Percentiles rank a stretch among this genome's conserved stretches.
These are phyloP conservation scores for Ilex paraguariensis DNA, from an alignment of 305 asterid species.

Conservation along the genomic window DNA sequence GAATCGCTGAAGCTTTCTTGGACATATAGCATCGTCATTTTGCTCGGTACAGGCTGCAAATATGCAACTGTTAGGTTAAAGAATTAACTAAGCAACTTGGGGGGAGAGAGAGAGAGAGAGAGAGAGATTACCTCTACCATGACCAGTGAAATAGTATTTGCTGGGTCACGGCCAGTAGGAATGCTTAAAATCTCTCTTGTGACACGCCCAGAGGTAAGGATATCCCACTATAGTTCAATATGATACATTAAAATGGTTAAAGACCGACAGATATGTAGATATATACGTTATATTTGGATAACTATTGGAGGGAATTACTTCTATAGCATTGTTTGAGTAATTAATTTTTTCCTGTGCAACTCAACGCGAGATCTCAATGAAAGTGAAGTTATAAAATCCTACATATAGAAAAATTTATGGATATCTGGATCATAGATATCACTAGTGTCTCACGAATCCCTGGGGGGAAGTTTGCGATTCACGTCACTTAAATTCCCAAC, in stretches of 20 bases:
- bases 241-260: not conserved
- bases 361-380: not conserved
- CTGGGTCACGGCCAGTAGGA: slow-evolving; percentile 36
- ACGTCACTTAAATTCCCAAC: no score
- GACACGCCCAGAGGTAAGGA: slow-evolving; percentile 33
- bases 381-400: not conserved
- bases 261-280: not conserved
- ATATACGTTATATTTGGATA: not conserved
- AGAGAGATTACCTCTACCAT: slow-evolving; percentile 29
- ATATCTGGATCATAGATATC: no score
- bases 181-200: slow-evolving; percentile 24
- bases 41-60: slow-evolving; percentile 14
- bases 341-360: no score
- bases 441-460: no score
- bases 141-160: slow-evolving; percentile 29
- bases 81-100: not conserved
- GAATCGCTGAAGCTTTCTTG: slow-evolving; percentile 50
- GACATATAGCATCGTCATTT: slow-evolving; percentile 24
- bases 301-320: not conserved
- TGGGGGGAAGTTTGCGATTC: no score
- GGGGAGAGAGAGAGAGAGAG: not conserved
- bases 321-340: no score
- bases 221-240: slow-evolving; percentile 43
- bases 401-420: not conserved
- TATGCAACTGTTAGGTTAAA: not conserved